Base-by-base conservation (phyloP, 371 early-diverging fungal species). In the Apophysomyces ossiformis region DNA sequence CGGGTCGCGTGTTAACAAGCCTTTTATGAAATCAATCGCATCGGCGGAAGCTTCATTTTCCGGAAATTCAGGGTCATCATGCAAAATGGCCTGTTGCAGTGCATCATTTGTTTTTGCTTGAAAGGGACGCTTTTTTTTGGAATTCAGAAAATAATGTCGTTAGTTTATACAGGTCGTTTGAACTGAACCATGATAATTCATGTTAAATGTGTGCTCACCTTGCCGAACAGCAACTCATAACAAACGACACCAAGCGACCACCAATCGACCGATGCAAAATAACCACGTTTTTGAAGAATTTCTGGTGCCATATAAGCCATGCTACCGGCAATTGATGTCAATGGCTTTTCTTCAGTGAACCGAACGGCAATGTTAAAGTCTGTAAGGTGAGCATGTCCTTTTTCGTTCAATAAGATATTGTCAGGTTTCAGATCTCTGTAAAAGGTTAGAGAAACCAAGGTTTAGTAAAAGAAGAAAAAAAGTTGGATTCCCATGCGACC, bases 391-490 rank as follows among this genome's bases (percentile, higher is more conserved):
- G 89, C 90, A 64, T 95, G 94, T 32, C 96, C 96, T 35, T 85
- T 76, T 38, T 81, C 86, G 63, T 95, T 95, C 13, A 89, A 91
- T 64, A 99, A 80, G 64, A 98, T 90, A 76, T 99, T 99, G 73
- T 98, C 99, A 0, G 99, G 99, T 70, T 99, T 99, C 69, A 99
- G 90, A 79, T 99, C 99, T 43, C 95, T 85, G 56, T 26, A 26
- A 26, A 26, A 26, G 32, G 32, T 1, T 26, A 26, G 32, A 26
- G 13, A n/a, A 66, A 38, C 37, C 12, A 65, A 35, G 59, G 35
- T 39, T 46, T 35, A 35, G 36, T 11, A 58, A 41, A 21, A 12
- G 46, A 57, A 61, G 41, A 46, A 50, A 61, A 58, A 61, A 60
- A 18, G 46, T 21, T 26, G 32, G 32, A 26, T 26, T 2, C 32